Base-by-base conservation (phyloP, 2,329 filamentous ascomycete genomes). In the Neofusicoccum parvum region DNA sequence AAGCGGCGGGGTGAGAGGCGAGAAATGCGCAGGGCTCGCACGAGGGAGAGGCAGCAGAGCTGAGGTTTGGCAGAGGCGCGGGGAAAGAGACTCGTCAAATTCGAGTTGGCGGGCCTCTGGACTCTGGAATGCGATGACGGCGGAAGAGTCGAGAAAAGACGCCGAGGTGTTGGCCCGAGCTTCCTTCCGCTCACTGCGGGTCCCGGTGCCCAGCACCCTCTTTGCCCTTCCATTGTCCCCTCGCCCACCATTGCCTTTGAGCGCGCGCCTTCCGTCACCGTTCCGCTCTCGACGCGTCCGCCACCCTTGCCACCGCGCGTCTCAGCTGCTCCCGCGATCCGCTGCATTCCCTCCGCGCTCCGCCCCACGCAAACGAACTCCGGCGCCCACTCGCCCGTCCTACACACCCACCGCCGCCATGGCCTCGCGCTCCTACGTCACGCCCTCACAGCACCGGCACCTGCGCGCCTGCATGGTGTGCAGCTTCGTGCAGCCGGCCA, bases 401-500 rank as follows among this genome's bases (percentile, higher is more conserved):
- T 32, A 37, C 23, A 17, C 37, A 34, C 43, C 23, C 5, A 23
- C 10, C 20, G 17, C 15, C n/a, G 20, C n/a, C 10, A 64, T 53
- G 51, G 17, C 51, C 36, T 56, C 49, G 10, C 50, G 51, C 41
- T 64, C 62, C 6, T 65, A 58, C 78, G 89, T 93, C 68, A 81
- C 90, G 15, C 86, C 91, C 6, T 85, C 84, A 76, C 91, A 95
- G 80, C 88, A 90, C 82, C 92, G 94, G 80, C 89, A 92, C 77
- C 87, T 96, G 71, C 94, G 95, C 80, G 95, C 95, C 74, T 99
- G 95, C 85, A 97, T 99, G 93, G 92, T 98, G 72, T 99, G 95
- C 87, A 94, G 92, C 64, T 91, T 98, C 76, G 92, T 98, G 70
- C 92, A 94, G 84, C 90, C 91, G 67, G 88, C 90, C 74, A 85